Percentiles rank a stretch among this genome's conserved stretches.
Evolutionary conservation across 2,329 filamentous ascomycete species (phyloP).

Genomic region (Albifimbria verrucaria): DNA sequence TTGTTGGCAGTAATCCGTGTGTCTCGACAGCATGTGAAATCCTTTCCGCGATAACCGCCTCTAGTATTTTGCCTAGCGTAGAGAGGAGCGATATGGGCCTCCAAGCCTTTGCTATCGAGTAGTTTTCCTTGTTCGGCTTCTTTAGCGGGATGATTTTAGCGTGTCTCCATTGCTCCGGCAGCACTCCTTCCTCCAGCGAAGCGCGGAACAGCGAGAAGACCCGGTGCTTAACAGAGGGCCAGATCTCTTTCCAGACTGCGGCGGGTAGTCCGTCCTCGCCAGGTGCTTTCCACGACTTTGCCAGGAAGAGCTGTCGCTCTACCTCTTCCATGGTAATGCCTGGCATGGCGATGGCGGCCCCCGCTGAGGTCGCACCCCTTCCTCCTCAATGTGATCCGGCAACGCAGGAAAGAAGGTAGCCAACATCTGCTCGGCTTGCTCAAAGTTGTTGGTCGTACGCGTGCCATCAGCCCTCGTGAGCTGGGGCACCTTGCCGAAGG

Average conservation of each 20-base stretch:
- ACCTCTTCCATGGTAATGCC: constrained; percentile 12
- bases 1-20: not conserved
- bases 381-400: constrained; percentile 6
- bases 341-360: constrained; percentile 5
- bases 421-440: constrained; percentile 16
- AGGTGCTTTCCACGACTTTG: constrained; percentile 11
- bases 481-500: constrained; percentile 20
- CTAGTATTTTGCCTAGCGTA: constrained; percentile 16
- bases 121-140: constrained; percentile 20
- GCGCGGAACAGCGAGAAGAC: not conserved
- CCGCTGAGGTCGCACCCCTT: constrained; percentile 8
- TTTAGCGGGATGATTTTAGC: constrained; percentile 20
- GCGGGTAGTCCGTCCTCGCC: constrained; percentile 13
- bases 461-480: constrained; percentile 14
- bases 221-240: constrained; percentile 2
- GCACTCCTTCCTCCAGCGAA: constrained; percentile 1
- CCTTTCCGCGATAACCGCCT: constrained; percentile 3
- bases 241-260: constrained; percentile 8
- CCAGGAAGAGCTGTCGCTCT: constrained; percentile 9
- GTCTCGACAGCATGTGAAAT: constrained; percentile 2
- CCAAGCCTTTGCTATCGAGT: constrained; percentile 18
- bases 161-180: constrained; percentile 1
- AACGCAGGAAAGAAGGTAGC: constrained; percentile 11
- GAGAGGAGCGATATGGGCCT: constrained; percentile 20
- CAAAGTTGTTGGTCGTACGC: constrained; percentile 7